Percentiles rank a stretch among this genome's conserved stretches.
Evolutionary conservation across 2,329 filamentous ascomycete genomes (phyloP).

Genomic region (Fusarium foetens): DNA sequence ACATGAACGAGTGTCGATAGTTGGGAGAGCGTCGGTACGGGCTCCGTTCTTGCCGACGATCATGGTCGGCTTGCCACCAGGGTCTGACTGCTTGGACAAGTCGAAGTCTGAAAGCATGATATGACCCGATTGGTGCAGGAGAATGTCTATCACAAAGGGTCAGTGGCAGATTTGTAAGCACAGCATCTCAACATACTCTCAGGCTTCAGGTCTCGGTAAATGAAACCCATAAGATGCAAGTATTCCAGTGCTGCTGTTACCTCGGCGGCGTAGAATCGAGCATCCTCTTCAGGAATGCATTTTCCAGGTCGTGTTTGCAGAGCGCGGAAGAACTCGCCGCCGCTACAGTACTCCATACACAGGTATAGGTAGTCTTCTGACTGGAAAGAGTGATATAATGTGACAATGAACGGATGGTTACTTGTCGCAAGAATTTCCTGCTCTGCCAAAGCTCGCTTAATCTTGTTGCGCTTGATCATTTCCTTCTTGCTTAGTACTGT

Average conservation of each 20-base stretch:
- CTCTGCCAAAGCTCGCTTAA: conserved; percentile 96
- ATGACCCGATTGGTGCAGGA: conserved; percentile 98
- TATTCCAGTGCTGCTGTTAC: conserved; percentile 97
- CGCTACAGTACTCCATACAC: conserved; percentile 99
- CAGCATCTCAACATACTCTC: conserved; percentile 72
- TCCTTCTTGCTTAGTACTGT: conserved; percentile 98
- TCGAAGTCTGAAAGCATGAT: conserved; percentile 99
- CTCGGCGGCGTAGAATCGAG: conserved; percentile 96
- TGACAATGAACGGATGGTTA: conserved; percentile 99
- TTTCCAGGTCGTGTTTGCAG: conserved; percentile 96
- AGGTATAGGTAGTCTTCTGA: conserved; percentile 98
- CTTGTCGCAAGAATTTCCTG: conserved; percentile 98
- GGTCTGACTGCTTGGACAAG: conserved; percentile 95
- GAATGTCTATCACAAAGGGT: conserved; percentile 73
- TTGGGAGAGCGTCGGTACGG: conserved; percentile 85
- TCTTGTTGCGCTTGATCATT: conserved; percentile 99
- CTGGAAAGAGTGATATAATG: conserved; percentile 98
- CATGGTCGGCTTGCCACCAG: conserved; percentile 96
- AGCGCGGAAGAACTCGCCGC: conserved; percentile 97
- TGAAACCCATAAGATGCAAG: conserved; percentile 98
- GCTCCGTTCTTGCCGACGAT: conserved; percentile 91
- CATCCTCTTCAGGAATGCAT: conserved; percentile 96
- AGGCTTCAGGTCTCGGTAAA: conserved; percentile 96
- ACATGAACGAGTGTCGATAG: conserved; percentile 98
- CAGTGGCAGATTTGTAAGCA: conserved; percentile 21